phyloP scores from a whole-genome alignment of 2,329 filamentous ascomycete species.

The Colletotrichum sp. region DNA sequence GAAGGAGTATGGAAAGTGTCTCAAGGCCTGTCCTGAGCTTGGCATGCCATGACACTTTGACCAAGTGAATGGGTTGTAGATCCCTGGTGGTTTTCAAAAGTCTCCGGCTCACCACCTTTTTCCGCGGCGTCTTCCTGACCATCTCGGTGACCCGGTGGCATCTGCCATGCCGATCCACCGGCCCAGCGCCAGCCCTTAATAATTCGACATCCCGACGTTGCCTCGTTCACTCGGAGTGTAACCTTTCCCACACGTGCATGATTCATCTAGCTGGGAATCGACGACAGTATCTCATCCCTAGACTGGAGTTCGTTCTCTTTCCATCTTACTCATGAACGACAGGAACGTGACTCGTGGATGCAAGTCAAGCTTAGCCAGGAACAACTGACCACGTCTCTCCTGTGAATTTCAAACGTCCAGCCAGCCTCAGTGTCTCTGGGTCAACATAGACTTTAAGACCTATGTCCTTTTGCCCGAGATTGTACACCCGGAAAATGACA shows the following conservation, averaged over 20 bases:
- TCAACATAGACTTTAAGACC: conserved; percentile 43
- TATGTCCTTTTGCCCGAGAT: conserved; percentile 34
- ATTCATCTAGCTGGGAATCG: background rate
- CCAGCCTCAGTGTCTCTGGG: conserved; percentile 31
- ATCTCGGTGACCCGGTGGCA: background rate
- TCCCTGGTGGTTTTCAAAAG: background rate
- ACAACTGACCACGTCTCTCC: background rate
- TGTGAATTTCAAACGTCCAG: conserved; percentile 27
- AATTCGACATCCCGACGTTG: background rate
- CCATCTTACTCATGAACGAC: background rate
- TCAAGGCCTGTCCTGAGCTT: background rate
- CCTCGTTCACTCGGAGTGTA: rapidly evolving
- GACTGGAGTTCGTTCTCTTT: background rate
- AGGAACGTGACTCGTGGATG: background rate
- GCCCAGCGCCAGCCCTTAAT: background rate
- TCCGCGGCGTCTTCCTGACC: background rate
- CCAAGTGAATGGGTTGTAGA: background rate
- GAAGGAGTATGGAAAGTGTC: background rate
- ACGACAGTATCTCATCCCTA: background rate
- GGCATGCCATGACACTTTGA: background rate
- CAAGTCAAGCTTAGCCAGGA: background rate
- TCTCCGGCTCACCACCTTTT: background rate
- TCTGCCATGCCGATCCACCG: background rate
- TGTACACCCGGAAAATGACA: conserved; percentile 44
- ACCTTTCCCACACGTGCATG: rapidly evolving